Conservation (phyloP, 208 protist genomes). For the Wallacemonas collosoma region DNA sequence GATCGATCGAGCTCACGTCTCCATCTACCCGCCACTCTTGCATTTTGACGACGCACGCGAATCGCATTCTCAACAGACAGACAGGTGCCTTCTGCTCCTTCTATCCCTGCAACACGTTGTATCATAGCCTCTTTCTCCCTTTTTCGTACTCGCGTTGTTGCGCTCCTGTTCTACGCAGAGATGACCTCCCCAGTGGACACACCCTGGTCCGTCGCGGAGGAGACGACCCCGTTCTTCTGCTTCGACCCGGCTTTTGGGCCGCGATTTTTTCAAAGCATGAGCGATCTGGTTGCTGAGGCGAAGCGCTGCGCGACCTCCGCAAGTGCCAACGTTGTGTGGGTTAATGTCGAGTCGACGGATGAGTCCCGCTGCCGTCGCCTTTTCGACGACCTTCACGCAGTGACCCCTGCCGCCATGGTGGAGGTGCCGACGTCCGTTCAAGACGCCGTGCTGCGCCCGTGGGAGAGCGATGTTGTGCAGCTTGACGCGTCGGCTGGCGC, state of each 20-base stretch:
- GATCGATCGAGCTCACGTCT: not conserved
- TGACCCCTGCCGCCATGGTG: constrained; percentile 23
- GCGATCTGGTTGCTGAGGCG: constrained; percentile 14
- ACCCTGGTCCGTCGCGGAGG: not conserved
- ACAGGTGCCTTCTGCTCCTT: too few relatives aligned
- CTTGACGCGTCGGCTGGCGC: constrained; percentile 44
- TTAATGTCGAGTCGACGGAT: constrained; percentile 47
- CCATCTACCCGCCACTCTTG: not conserved
- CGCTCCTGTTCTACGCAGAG: not conserved
- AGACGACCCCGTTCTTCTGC: constrained; percentile 6
- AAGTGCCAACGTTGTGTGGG: constrained; percentile 36
- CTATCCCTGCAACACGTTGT: too few relatives aligned
- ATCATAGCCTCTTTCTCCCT: not conserved
- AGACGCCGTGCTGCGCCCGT: constrained; percentile 49
- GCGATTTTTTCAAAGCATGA: constrained; percentile 12
- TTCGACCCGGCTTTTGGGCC: constrained; percentile 17
- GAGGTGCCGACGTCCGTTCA: constrained; percentile 42
- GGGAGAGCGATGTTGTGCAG: constrained; percentile 67
- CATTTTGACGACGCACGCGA: not conserved
- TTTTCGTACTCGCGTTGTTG: constrained; percentile 16
- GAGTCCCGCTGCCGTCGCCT: constrained; percentile 37
- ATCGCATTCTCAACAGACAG: constrained; percentile 16
- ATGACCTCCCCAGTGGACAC: constrained; percentile 7
- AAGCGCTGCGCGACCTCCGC: not conserved
- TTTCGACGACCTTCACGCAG: constrained; percentile 28